These are phyloP conservation scores for Naganishia vaughanmartiniae DNA, from an alignment of 768 basidiomycete genomes.

Conservation along the genomic window DNA sequence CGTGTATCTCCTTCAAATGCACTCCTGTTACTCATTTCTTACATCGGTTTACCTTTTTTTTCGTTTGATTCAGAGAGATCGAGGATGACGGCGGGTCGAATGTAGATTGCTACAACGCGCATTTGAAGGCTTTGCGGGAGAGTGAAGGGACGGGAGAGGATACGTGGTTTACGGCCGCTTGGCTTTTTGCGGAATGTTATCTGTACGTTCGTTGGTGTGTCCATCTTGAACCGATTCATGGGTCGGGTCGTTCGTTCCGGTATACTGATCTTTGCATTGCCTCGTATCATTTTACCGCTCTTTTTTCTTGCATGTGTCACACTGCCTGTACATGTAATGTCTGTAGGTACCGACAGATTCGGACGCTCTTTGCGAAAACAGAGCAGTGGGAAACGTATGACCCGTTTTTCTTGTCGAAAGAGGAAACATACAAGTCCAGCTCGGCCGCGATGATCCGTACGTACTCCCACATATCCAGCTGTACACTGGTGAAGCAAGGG, in stretches of 20 bases:
- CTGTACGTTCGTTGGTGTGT: constrained; percentile 25
- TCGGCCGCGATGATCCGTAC: constrained; percentile 72
- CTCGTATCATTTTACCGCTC: too few species aligned
- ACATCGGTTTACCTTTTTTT: neutral
- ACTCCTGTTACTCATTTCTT: neutral
- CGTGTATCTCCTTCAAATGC: too few species aligned
- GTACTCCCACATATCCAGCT: constrained; percentile 48
- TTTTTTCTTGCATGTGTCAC: neutral
- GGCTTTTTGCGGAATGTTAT: constrained; percentile 91
- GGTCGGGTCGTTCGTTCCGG: too few species aligned
- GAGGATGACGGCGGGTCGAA: constrained; percentile 72
- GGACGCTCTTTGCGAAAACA: constrained; percentile 68
- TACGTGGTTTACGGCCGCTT: constrained; percentile 88
- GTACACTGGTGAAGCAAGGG: too few species aligned
- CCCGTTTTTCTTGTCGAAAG: constrained; percentile 77
- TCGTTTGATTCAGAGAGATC: constrained; percentile 59
- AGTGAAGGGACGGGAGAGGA: constrained; percentile 54
- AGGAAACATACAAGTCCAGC: constrained; percentile 75
- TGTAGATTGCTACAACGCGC: constrained; percentile 70
- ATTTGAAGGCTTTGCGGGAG: constrained; percentile 55
- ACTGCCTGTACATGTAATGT: neutral
- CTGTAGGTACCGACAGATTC: constrained; percentile 74
- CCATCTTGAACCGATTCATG: too few species aligned
- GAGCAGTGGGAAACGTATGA: constrained; percentile 72
- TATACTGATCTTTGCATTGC: too few species aligned